Conservation (phyloP, 2,329 filamentous ascomycete species). For the Penicillium sp. region DNA sequence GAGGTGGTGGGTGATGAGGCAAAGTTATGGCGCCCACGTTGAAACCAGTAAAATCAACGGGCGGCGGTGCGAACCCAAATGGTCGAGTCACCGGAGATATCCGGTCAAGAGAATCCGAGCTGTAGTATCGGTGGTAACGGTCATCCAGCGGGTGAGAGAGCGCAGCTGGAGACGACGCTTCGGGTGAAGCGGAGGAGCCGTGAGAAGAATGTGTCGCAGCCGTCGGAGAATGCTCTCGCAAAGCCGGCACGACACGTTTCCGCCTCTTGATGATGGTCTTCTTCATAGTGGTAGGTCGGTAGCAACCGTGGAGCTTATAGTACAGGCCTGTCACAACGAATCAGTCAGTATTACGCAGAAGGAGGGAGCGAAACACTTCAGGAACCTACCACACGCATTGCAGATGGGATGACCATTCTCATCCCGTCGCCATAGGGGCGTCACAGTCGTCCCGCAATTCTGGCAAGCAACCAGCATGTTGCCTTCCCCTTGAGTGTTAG, state of each 20-base stretch:
- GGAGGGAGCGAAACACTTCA: background rate
- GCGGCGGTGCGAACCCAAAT: slow-evolving; percentile 47
- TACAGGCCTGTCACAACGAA: slow-evolving; percentile 72
- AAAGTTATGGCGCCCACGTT: slow-evolving; percentile 38
- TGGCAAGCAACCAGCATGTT: slow-evolving; percentile 85
- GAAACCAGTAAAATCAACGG: slow-evolving; percentile 57
- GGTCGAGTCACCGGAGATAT: slow-evolving; percentile 48
- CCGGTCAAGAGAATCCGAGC: slow-evolving; percentile 41
- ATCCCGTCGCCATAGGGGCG: slow-evolving; percentile 92
- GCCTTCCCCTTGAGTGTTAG: slow-evolving; percentile 30
- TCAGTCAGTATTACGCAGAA: slow-evolving; percentile 6
- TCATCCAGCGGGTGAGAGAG: slow-evolving; percentile 37
- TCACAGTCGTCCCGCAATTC: slow-evolving; percentile 96
- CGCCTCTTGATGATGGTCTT: slow-evolving; percentile 95
- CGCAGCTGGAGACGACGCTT: slow-evolving; percentile 42
- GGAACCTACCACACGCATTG: slow-evolving; percentile 87
- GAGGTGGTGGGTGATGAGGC: slow-evolving; percentile 36
- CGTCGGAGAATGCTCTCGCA: slow-evolving; percentile 54
- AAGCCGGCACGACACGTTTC: slow-evolving; percentile 88
- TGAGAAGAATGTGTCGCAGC: slow-evolving; percentile 46
- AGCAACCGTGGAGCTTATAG: slow-evolving; percentile 92
- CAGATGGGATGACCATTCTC: slow-evolving; percentile 96
- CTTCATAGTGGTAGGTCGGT: slow-evolving; percentile 97
- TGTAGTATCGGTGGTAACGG: slow-evolving; percentile 38
- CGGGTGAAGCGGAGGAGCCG: slow-evolving; percentile 49